These are phyloP conservation scores for Chaetomium globosum DNA, from an alignment of 2,329 filamentous ascomycete species.

Conservation along the genomic window DNA sequence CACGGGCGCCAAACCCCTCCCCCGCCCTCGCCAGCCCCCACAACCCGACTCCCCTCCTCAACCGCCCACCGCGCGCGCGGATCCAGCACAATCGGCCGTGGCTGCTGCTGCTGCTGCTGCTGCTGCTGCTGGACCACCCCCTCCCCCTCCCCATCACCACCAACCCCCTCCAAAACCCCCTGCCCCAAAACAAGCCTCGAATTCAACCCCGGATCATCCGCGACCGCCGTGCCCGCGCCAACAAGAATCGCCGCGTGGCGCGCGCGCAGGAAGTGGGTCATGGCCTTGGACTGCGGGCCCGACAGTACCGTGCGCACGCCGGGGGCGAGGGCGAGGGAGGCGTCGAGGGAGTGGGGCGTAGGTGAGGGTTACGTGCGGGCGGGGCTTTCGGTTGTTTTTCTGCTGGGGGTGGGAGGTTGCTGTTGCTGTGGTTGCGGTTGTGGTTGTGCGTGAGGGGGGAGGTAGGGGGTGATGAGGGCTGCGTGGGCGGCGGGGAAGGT, in stretches of 20 bases:
- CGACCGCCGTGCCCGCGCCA: conserved; percentile 79
- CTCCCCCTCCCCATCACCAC: neutral
- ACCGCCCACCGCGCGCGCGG: conserved; percentile 74
- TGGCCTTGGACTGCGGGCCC: conserved; percentile 78
- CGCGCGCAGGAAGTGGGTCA: conserved; percentile 89
- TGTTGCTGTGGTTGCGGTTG: neutral
- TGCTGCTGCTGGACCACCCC: neutral
- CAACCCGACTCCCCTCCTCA: conserved; percentile 61
- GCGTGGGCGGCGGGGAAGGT: conserved; percentile 32
- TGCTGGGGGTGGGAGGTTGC: conserved; percentile 10
- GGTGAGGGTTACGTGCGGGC: conserved; percentile 69
- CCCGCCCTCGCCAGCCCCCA: conserved; percentile 66
- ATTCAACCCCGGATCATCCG: conserved; percentile 84
- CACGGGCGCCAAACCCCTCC: conserved; percentile 74
- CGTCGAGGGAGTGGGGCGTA: conserved; percentile 88
- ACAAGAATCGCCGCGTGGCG: conserved; percentile 83
- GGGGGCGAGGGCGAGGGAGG: conserved; percentile 72
- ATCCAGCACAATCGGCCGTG: conserved; percentile 81
- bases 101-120: conserved; percentile 55
- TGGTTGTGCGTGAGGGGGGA: conserved; percentile 25
- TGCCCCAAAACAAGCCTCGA: conserved; percentile 62
- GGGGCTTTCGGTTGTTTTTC: neutral
- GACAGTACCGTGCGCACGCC: conserved; percentile 83
- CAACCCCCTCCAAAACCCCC: neutral
- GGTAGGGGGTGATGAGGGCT: conserved; percentile 26